Evolutionary conservation across 2,329 filamentous ascomycete species (phyloP).

Genomic region (Pseudofabraea citricarpa): DNA sequence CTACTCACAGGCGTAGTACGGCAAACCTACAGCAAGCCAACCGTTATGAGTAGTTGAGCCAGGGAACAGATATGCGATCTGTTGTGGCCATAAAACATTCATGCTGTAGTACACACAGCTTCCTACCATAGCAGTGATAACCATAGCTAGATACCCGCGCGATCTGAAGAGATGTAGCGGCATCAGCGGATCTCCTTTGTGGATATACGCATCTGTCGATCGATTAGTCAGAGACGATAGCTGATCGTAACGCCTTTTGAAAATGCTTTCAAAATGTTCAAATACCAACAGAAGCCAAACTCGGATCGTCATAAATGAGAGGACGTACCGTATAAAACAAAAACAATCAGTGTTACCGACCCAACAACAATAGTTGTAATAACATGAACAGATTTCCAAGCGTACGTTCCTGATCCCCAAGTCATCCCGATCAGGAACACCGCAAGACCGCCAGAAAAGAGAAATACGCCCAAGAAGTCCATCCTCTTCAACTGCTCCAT

Average conservation of each 20-base stretch:
- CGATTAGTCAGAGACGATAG: too few relatives aligned
- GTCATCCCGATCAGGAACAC: conserved; percentile 39
- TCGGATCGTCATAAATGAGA: too few relatives aligned
- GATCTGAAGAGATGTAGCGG: conserved; percentile 30
- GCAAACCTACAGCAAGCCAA: conserved; percentile 4
- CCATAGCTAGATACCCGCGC: conserved; percentile 26
- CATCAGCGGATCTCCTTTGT: conserved; percentile 30
- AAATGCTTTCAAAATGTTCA: too few relatives aligned
- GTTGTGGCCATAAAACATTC: conserved; percentile 32
- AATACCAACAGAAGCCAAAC: too few relatives aligned
- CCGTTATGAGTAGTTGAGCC: conserved; percentile 5
- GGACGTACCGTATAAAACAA: conserved; percentile 1
- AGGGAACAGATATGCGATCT: conserved; percentile 19
- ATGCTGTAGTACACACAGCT: conserved; percentile 35
- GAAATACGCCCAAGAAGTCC: conserved; percentile 24
- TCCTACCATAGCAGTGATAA: conserved; percentile 28
- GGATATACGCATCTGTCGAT: conserved; percentile 9
- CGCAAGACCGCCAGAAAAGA: conserved; percentile 35
- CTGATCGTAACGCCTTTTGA: too few relatives aligned
- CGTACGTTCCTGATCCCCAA: conserved; percentile 34
- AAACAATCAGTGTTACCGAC: conserved; percentile 1
- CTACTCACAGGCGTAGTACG: too few relatives aligned
- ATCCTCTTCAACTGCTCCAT: conserved; percentile 18
- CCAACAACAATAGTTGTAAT: conserved; percentile 4
- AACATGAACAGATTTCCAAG: conserved; percentile 32